Base-by-base conservation (phyloP, 2,329 filamentous ascomycete genomes). In the Clonostachys solani region DNA sequence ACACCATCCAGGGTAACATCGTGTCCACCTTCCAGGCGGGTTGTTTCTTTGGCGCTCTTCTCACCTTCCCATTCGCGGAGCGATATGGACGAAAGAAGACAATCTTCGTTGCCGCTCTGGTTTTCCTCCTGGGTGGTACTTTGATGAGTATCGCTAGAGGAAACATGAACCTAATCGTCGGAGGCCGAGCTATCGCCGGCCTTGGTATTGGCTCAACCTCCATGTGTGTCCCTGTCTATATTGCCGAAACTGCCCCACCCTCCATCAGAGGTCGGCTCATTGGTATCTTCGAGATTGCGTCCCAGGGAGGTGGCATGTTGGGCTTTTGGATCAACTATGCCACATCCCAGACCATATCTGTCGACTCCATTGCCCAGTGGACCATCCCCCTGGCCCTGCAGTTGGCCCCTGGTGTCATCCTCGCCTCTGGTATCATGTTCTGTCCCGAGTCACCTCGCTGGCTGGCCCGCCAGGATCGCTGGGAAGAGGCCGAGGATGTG, bases 361-460 rank as follows among this genome's bases (percentile, higher is more conserved):
- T 42, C 16, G 29, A 15, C 13, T 23, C 15, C 12, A 23, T 34
- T 15, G 46, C 50, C 7, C 67, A 68, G 40, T 80, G 73, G 60
- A 72, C 79, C 17, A 69, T 81, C 6, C 78, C 77, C 1, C 67
- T 81, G 8, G 71, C 71, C 33, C 68, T 80, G 58, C 78, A 82
- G 59, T 72, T 69, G 41, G 64, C 81, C 9, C 78, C 78, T 2
- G 75, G 77, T 4, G 58, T 75, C 12, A 64, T 79, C 44, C 70
- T 83, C 33, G 65, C 77, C 47, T 48, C 62, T 42, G 72, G 72
- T 54, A 81, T 81, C 66, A 59, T 74, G 10, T 63, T 81, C 48
- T 79, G 75, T 64, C 73, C 75, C 47, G 78, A 82, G 55, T 80
- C 77, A 3, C 78, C 78, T 18, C 73, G 79, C 40, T 81, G 72